Evolutionary conservation across 257 asterid species (phyloP), one percentile per base, ranked within the genome.

Genomic region (Striga asiatica): DNA sequence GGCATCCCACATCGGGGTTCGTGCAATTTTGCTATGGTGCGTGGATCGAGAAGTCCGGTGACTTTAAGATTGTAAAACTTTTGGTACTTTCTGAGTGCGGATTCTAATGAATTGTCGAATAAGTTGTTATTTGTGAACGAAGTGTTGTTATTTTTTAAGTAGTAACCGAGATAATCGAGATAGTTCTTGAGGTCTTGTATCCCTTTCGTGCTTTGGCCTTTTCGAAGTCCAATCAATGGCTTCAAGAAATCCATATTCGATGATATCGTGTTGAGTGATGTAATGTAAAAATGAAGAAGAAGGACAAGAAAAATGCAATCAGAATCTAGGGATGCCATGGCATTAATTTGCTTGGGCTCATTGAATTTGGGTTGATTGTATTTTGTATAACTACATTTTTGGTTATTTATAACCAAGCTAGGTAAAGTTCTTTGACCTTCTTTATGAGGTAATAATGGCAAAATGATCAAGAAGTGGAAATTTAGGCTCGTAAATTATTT

Each of bases 1-100:
- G 58, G 39, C 29, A 35, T 8, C 16, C 42, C 59, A 49, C 60
- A 62, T 38, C 54, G 24, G 17, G 66, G 67, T 29, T 50, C 21
- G 1, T 8, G 29, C 53, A 50, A n/a, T 18, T 14, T 50, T 35
- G 51, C 11, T 16, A 61, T 14, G 9, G 60, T 62, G 8, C 4
- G 16, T 3, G 41, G 0, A 20, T 51, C 67, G 11, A 62, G 14
- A 3, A 22, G 1, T 25, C 67, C 45, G 4, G 29, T 49, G 60
- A 25, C 8, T 5, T 35, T 50, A 21, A 51, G 67, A 41, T 19
- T 38, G 31, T 62, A 35, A 20, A 50, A 50, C 8, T 14, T 3
- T 52, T 62, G 54, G 61, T 62, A 52, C 18, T 18, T 22, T 16
- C 18, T 62, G 0, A 52, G 32, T 1, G 61, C 61, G 9, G 7